These are phyloP conservation scores for Colletotrichum neosansevieriae DNA, from an alignment of 2,329 filamentous ascomycete species.

Conservation along the genomic window DNA sequence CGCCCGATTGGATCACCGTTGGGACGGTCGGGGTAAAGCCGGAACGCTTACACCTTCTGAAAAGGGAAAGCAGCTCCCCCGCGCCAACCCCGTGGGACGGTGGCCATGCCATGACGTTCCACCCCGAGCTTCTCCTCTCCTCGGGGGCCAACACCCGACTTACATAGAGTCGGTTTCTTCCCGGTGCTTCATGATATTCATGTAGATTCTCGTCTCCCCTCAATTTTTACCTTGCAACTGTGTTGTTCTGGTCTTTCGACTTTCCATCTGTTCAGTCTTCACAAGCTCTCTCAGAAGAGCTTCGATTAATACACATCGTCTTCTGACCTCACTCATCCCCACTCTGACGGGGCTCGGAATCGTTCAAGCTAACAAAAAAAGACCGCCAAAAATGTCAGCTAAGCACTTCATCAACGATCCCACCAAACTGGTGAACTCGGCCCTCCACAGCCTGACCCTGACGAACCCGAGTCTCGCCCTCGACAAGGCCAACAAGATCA, in stretches of 20 bases:
- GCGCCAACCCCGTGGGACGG: conserved; percentile 25
- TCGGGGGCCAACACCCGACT: conserved; percentile 29
- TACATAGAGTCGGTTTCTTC: conserved; percentile 35
- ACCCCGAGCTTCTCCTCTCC: not conserved
- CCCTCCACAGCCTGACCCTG: conserved; percentile 81
- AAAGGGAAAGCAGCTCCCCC: conserved; percentile 19
- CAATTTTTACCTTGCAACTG: not conserved
- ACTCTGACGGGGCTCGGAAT: not conserved
- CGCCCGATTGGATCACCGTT: conserved; percentile 13
- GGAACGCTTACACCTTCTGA: conserved; percentile 33
- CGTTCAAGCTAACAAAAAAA: not conserved
- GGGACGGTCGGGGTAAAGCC: not conserved
- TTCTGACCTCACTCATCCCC: conserved; percentile 1
- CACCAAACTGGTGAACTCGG: conserved; percentile 79
- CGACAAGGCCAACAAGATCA: conserved; percentile 83
- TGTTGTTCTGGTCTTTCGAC: not conserved
- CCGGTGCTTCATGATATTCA: conserved; percentile 6
- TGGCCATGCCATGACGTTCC: conserved; percentile 25
- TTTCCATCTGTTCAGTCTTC: not conserved
- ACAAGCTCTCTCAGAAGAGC: not conserved
- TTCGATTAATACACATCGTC: not conserved
- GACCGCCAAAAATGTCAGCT: conserved; percentile 57
- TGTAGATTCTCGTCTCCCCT: conserved; percentile 19
- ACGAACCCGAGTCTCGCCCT: conserved; percentile 88
- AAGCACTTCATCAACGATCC: conserved; percentile 95